Conservation (phyloP, 106 monocot genomes). For the Dioscorea zingiberensis region DNA sequence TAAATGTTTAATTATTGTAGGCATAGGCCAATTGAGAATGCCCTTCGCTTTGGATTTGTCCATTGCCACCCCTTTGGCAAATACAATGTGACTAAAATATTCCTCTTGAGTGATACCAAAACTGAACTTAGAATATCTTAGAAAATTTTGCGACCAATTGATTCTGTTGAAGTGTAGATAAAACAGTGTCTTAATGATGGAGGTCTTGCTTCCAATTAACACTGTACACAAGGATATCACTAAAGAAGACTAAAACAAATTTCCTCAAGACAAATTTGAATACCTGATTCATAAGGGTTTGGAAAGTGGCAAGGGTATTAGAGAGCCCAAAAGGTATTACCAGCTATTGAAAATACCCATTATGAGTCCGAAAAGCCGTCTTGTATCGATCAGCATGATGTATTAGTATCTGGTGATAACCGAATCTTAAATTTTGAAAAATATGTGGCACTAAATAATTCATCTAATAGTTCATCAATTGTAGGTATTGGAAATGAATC, state of each 20-base stretch:
- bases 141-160: not conserved
- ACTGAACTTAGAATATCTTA: no score
- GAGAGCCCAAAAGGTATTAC: not conserved
- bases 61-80: not conserved
- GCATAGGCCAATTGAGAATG: no score
- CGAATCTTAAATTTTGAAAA: not conserved
- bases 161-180: not conserved
- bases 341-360: not conserved
- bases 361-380: not conserved
- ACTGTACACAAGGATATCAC: not conserved
- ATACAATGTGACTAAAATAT: not conserved
- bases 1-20: no score
- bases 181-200: not conserved
- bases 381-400: not conserved
- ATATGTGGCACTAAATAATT: not conserved
- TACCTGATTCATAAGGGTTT: not conserved
- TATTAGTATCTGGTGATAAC: not conserved
- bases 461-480: slow-evolving; percentile 1
- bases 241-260: not conserved
- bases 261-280: not conserved
- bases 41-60: not conserved
- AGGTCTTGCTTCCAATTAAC: not conserved
- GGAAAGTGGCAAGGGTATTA: not conserved
- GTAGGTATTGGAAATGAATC: not conserved
- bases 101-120: not conserved